phyloP scores from a whole-genome alignment of 2,329 filamentous ascomycete genomes.

The Colletotrichum lupini region DNA sequence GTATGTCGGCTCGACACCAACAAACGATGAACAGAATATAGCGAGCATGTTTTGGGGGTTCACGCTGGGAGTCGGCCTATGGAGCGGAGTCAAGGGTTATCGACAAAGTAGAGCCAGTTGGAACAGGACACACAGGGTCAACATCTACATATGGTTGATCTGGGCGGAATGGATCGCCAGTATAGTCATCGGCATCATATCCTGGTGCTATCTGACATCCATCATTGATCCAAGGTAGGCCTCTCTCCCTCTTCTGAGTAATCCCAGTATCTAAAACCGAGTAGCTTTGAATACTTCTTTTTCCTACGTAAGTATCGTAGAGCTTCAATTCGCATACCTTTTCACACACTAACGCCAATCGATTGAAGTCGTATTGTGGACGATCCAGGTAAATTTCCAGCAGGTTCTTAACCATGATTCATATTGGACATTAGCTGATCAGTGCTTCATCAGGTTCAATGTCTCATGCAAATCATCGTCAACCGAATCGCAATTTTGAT shows the following conservation, averaged over 20 bases:
- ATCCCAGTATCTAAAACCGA: neutral
- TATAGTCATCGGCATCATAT: slow-evolving; percentile 46
- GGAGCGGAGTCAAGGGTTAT: slow-evolving; percentile 46
- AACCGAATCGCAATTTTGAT: slow-evolving; percentile 60
- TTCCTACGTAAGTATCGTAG: slow-evolving; percentile 12
- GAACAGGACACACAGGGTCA: slow-evolving; percentile 45
- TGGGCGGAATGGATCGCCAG: slow-evolving; percentile 52
- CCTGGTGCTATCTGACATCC: slow-evolving; percentile 48
- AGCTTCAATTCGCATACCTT: too few relatives aligned
- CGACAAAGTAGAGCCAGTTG: slow-evolving; percentile 48
- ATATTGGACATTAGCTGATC: neutral
- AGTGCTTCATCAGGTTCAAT: slow-evolving; percentile 44
- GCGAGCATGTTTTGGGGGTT: slow-evolving; percentile 51
- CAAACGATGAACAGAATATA: slow-evolving; percentile 44
- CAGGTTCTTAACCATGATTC: neutral
- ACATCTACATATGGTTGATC: slow-evolving; percentile 51
- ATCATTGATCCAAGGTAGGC: slow-evolving; percentile 45
- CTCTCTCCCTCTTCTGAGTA: neutral
- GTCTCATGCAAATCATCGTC: slow-evolving; percentile 63
- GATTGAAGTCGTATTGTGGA: slow-evolving; percentile 14
- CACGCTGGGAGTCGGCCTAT: slow-evolving; percentile 48
- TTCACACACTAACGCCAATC: too few relatives aligned
- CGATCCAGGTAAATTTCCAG: slow-evolving; percentile 1
- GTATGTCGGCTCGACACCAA: slow-evolving; percentile 26
- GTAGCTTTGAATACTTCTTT: slow-evolving; percentile 32